Evolutionary conservation across 306 rosid genomes (phyloP), one percentile per base, ranked within the genome.

Genomic region (Sophora flavescens): DNA sequence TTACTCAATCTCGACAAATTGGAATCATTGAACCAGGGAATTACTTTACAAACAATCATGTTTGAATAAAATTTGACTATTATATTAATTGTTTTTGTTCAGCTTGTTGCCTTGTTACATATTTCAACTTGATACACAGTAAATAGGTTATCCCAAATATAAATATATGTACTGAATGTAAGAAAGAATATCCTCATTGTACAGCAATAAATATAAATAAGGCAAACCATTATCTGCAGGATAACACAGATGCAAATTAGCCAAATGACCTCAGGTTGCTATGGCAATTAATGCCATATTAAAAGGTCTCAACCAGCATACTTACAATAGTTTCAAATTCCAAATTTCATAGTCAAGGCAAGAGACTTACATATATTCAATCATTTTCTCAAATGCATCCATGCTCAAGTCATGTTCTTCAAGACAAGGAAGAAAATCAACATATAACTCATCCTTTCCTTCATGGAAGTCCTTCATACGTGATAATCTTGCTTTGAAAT

Each of bases 371-470:
- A 94, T 94, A 78, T 86, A 91, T 82, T 91, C 93, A 8, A 92
- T 83, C 96, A 94, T 89, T 81, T 94, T 94, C 86, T 90, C 92
- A 58, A 94, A 94, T 44, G 95, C 91, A 59, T 90, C 96, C 54
- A 53, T 59, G 83, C 93, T 92, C 80, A 94, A 80, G 82, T 90
- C 96, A 83, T 67, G 97, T 70, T 91, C 98, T 66, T 90, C 95
- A 60, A 94, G 89, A 81, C 83, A 85, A 44, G 96, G 97, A 89
- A 90, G 96, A 74, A 70, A 77, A 60, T 78, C 82, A 59, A 80
- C 26, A 36, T 81, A 81, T 33, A 72, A 48, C 33, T 80, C 88
- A 68, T 84, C 85, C 71, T 82, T 89, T 54, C 90, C 96, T 81
- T 83, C 97, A 54, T 88, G 85, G 81, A 94, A 94, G 82, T 90